Conservation (phyloP, 2,329 filamentous ascomycete genomes). For the Chaetomium strumarium region DNA sequence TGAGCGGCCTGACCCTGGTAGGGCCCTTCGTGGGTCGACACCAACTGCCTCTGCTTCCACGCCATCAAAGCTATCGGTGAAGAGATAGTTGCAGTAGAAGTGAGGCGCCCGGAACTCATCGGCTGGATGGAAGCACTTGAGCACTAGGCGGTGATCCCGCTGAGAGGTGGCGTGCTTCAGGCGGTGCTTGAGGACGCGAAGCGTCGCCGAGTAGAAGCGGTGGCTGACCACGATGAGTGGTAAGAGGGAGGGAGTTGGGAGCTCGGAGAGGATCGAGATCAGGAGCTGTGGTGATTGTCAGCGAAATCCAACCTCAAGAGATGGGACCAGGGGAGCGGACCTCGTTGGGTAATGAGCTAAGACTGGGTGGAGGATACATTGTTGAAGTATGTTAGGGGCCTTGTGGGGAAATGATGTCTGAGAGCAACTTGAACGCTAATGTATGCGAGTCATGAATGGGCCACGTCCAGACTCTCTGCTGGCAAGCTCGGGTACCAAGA, state of each 20-base stretch:
- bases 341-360: conserved; percentile 23
- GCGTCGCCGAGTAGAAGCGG: conserved; percentile 28
- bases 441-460: too few relatives aligned
- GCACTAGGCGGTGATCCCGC: conserved; percentile 59
- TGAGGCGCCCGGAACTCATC: conserved; percentile 63
- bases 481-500: too few relatives aligned
- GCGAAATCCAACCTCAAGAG: neutral
- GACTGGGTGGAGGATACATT: neutral
- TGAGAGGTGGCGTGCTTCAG: conserved; percentile 46
- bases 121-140: conserved; percentile 73
- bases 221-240: conserved; percentile 26
- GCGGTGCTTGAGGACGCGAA: conserved; percentile 29
- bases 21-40: neutral
- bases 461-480: too few relatives aligned
- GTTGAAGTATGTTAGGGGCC: too few relatives aligned
- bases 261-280: conserved; percentile 26
- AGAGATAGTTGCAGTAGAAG: conserved; percentile 59
- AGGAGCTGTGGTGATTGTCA: conserved; percentile 28
- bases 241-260: conserved; percentile 27
- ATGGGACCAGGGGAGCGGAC: conserved; percentile 4
- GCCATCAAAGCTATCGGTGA: conserved; percentile 53
- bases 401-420: too few relatives aligned
- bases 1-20: conserved; percentile 11
- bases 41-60: conserved; percentile 30
- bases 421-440: too few relatives aligned